Evolutionary conservation across 768 basidiomycete species (phyloP).

Genomic region (Boletus tylopilopsis): DNA sequence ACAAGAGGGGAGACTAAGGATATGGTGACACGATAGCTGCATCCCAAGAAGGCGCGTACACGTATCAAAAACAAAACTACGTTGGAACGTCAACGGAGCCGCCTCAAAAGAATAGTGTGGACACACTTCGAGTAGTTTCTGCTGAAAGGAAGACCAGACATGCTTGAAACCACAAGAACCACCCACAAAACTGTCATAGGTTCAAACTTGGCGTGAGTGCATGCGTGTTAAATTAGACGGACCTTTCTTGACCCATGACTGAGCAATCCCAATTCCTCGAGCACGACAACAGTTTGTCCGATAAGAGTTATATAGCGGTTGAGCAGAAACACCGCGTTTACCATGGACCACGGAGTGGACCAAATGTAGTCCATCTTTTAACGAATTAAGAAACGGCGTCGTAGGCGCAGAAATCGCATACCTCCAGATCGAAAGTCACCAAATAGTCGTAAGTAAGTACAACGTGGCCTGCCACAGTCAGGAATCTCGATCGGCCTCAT

Average conservation of each 20-base stretch:
- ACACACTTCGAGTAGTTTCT: conserved; percentile 17
- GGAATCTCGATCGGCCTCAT: background rate
- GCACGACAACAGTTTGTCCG: conserved; percentile 4
- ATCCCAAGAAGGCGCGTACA: conserved; percentile 18
- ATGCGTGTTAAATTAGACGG: background rate
- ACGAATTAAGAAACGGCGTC: background rate
- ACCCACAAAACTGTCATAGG: conserved; percentile 9
- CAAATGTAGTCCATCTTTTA: conserved; percentile 10
- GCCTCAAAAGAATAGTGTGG: background rate
- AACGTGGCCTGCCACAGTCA: conserved; percentile 4
- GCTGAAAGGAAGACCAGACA: background rate
- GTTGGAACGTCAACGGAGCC: background rate
- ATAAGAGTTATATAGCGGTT: conserved; percentile 17
- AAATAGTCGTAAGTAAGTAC: conserved; percentile 16
- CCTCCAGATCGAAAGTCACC: conserved; percentile 16
- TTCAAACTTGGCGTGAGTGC: background rate
- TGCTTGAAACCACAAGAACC: background rate
- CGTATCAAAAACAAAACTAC: conserved; percentile 20
- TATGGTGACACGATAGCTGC: background rate
- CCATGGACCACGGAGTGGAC: conserved; percentile 7
- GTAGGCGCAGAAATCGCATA: background rate
- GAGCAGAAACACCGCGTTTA: conserved; percentile 15
- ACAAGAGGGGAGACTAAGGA: conserved; percentile 9
- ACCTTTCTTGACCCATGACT: conserved; percentile 11
- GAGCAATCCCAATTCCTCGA: conserved; percentile 15